A percentile compares a stretch with the other conserved stretches of the same genome.
Conservation (phyloP, 129 eudicot genomes). For the Erigeron canadensis region DNA sequence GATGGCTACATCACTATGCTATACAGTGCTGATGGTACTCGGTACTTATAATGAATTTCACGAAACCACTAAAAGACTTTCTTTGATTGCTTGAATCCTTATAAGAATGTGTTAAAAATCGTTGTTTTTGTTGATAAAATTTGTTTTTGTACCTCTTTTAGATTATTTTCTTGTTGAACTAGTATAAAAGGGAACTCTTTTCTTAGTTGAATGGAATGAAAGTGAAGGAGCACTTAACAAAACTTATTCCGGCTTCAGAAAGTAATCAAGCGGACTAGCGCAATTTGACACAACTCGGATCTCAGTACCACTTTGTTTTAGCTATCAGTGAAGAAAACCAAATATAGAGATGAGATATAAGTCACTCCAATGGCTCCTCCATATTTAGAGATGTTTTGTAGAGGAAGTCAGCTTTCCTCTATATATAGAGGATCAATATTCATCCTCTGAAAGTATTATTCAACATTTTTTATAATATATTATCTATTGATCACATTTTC, state of each 20-base stretch:
- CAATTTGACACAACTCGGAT: conserved; percentile 89
- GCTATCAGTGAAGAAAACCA: conserved; percentile 79
- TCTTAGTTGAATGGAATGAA: conserved; percentile 97
- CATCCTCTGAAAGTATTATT: too few relatives aligned
- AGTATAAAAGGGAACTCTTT: conserved; percentile 88
- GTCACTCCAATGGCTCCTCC: neutral
- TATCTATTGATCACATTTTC: neutral
- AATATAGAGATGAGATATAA: conserved; percentile 21
- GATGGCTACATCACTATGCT: conserved; percentile 53
- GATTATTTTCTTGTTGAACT: conserved; percentile 94
- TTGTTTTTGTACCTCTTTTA: conserved; percentile 24
- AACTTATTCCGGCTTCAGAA: conserved; percentile 79
- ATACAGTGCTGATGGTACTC: conserved; percentile 49
- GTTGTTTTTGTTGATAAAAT: too few relatives aligned
- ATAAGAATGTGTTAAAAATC: too few relatives aligned
- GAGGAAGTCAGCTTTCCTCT: too few relatives aligned
- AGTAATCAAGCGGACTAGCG: conserved; percentile 64
- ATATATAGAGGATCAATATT: too few relatives aligned
- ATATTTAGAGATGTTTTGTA: neutral
- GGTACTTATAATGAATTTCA: too few relatives aligned
- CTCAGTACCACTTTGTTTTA: conserved; percentile 87
- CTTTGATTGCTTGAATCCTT: too few relatives aligned
- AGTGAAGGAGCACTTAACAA: conserved; percentile 96
- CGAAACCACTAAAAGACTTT: too few relatives aligned
- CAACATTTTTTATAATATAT: too few relatives aligned